Evolutionary conservation across 2,329 filamentous ascomycete species (phyloP).

Genomic region (Cladosporium sp.): DNA sequence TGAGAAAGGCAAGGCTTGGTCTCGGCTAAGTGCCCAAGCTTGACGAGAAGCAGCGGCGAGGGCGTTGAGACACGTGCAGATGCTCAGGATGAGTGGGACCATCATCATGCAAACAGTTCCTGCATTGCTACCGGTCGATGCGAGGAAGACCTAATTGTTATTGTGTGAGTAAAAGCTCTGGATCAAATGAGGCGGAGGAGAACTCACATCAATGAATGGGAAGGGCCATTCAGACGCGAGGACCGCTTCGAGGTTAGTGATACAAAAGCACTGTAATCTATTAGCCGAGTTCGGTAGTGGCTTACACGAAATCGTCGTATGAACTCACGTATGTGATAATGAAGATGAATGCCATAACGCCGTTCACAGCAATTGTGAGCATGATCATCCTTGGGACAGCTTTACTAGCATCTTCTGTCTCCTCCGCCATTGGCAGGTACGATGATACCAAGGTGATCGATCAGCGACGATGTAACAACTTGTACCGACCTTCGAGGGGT

Average conservation of each 20-base stretch:
- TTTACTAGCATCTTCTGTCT: constrained; percentile 32
- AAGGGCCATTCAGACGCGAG: constrained; percentile 13
- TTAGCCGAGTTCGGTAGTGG: constrained; percentile 26
- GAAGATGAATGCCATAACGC: constrained; percentile 28
- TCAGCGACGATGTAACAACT: no score
- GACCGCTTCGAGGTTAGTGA: constrained; percentile 13
- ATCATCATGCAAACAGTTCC: constrained; percentile 15
- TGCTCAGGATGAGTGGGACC: constrained; percentile 8
- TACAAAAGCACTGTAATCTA: constrained; percentile 8
- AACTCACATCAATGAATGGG: constrained; percentile 16
- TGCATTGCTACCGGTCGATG: background rate
- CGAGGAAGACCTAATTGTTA: background rate
- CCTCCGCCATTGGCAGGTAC: no score
- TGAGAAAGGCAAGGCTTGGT: constrained; percentile 16
- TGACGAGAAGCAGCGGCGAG: constrained; percentile 18
- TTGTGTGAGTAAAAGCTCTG: background rate
- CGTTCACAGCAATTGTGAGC: constrained; percentile 32
- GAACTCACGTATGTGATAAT: constrained; percentile 27
- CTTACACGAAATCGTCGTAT: background rate
- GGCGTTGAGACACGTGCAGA: constrained; percentile 16
- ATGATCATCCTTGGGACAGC: constrained; percentile 36
- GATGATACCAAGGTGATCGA: no score
- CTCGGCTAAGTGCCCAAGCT: constrained; percentile 14
- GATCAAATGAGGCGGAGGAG: no score
- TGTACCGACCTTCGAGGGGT: no score